Evolutionary conservation across 2,329 filamentous ascomycete genomes (phyloP).

Genomic region (Colletotrichum tabaci): DNA sequence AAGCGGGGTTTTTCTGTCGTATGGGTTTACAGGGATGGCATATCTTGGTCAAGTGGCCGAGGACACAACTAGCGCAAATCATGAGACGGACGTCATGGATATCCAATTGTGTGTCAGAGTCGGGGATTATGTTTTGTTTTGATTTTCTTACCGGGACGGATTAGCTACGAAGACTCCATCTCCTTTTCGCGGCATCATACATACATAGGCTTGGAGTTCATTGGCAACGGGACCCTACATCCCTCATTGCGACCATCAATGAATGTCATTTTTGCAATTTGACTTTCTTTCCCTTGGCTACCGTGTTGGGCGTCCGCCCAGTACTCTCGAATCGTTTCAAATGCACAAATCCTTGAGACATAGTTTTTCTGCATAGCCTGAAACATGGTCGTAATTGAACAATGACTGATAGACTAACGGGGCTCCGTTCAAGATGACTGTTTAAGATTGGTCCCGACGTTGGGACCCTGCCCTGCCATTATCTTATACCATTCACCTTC

Average conservation of each 20-base stretch:
- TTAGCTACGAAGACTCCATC: conserved; percentile 26
- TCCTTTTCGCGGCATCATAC: conserved; percentile 31
- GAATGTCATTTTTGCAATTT: conserved; percentile 19
- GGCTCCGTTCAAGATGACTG: too few species aligned
- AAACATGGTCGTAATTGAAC: too few species aligned
- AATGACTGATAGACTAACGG: too few species aligned
- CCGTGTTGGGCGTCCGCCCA: too few species aligned
- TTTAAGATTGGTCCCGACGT: too few species aligned
- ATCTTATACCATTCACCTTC: too few species aligned
- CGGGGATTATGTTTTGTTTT: conserved; percentile 21
- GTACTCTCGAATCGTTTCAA: too few species aligned
- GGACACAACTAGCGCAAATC: conserved; percentile 34
- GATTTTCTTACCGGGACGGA: conserved; percentile 26
- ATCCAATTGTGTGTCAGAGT: conserved; percentile 35
- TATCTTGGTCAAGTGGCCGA: conserved; percentile 36
- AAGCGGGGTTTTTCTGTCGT: conserved; percentile 22
- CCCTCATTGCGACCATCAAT: conserved; percentile 25
- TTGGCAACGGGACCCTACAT: conserved; percentile 29
- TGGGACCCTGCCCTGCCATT: too few species aligned
- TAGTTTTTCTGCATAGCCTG: too few species aligned
- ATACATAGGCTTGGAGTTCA: conserved; percentile 40
- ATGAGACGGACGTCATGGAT: conserved; percentile 39
- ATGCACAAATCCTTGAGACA: too few species aligned
- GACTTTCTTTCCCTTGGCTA: neutral
- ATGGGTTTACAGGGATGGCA: conserved; percentile 36